Conservation (phyloP, 192 early-diverging fungal species). For the Oehlia diaphana region DNA sequence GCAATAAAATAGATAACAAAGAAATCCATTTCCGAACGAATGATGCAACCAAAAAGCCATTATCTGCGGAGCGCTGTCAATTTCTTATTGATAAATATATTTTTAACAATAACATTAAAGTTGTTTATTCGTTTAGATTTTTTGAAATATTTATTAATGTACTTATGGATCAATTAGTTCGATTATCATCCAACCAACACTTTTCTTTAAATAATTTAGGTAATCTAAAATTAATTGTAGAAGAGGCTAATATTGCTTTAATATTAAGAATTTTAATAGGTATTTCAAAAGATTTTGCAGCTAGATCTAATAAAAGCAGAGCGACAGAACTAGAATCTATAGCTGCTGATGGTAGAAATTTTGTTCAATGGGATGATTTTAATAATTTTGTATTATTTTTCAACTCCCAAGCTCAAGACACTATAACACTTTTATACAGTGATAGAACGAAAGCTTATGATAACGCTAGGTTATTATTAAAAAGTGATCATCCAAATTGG, state of each 20-base stretch:
- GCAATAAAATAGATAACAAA: not conserved
- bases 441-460: not conserved
- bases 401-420: not conserved
- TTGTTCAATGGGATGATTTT: not conserved
- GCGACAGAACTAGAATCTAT: not conserved
- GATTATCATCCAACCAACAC: slow-evolving; percentile 4
- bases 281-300: slow-evolving; percentile 18
- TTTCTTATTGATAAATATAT: not conserved
- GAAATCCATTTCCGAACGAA: not conserved
- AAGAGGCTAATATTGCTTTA: slow-evolving; percentile 1
- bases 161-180: not conserved
- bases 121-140: not conserved
- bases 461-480: not conserved
- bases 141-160: not conserved
- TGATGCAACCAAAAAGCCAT: not conserved
- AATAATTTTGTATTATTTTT: slow-evolving; percentile 18
- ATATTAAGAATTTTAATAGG: not conserved
- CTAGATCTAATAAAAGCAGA: not conserved
- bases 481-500: not conserved
- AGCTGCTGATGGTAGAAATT: not conserved
- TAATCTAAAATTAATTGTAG: slow-evolving; percentile 5
- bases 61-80: not conserved
- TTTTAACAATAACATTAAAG: no score
- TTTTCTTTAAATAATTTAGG: not conserved
- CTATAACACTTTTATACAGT: not conserved